Conservation (phyloP, 2,329 filamentous ascomycete genomes). For the Alternaria ventricosa region DNA sequence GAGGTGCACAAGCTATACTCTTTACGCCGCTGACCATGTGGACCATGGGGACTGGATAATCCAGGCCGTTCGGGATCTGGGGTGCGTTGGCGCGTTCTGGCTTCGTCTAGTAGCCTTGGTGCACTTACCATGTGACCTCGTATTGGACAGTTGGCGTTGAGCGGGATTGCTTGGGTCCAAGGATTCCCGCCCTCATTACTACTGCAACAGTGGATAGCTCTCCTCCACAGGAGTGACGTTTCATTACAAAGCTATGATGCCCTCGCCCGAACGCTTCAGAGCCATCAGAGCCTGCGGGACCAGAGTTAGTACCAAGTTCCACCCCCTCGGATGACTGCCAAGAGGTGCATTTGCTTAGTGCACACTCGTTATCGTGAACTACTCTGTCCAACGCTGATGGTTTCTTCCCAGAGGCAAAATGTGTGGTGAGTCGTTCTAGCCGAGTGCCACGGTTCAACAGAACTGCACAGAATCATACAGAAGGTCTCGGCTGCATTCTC, state of each 20-base stretch:
- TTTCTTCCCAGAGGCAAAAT: neutral
- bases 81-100: constrained; percentile 20
- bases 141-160: constrained; percentile 6
- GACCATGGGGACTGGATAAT: neutral
- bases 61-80: constrained; percentile 3
- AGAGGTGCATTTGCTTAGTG: neutral
- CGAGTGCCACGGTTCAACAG: constrained; percentile 9
- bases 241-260: neutral
- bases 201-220: neutral
- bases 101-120: constrained; percentile 3
- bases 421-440: neutral
- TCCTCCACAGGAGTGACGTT: neutral
- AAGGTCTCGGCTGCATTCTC: constrained; percentile 23
- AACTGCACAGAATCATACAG: constrained; percentile 13
- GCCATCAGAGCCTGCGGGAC: neutral
- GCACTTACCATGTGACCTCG: constrained; percentile 5
- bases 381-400: neutral
- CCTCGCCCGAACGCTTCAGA: neutral
- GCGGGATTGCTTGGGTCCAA: constrained; percentile 32
- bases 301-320: neutral
- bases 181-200: constrained; percentile 22
- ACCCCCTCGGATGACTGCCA: neutral
- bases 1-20: neutral
- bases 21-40: neutral
- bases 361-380: constrained; percentile 3